Conservation (phyloP, 148 eudicot genomes). For the Camellia granthamiana region DNA sequence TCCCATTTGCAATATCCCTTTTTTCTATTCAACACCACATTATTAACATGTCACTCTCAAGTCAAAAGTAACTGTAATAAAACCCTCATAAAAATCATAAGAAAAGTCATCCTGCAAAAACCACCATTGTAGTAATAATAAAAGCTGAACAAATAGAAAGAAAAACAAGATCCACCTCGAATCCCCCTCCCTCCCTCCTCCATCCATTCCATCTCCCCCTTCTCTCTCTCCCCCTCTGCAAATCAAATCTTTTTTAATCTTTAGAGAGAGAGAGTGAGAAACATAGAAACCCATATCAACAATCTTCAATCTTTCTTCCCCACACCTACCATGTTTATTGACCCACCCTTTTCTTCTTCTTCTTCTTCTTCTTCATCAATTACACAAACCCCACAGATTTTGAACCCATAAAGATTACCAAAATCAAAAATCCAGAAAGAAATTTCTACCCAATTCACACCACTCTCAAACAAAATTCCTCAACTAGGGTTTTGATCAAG, state of each 20-base stretch:
- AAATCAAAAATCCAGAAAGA: background rate
- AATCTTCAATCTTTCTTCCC: background rate
- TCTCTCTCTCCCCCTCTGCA: background rate
- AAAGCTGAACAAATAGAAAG: slow-evolving; percentile 25
- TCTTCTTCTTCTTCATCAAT: too few species aligned
- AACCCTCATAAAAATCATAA: slow-evolving; percentile 21
- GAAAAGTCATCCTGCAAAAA: slow-evolving; percentile 25
- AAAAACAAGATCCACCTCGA: slow-evolving; percentile 95
- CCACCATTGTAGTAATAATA: slow-evolving; percentile 36
- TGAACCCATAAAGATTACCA: background rate
- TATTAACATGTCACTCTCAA: too few species aligned
- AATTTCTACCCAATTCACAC: background rate
- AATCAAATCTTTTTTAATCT: background rate
- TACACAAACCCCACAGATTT: background rate
- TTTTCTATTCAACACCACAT: too few species aligned
- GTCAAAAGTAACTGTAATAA: background rate
- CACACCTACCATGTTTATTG: background rate
- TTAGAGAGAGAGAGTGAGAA: slow-evolving; percentile 20
- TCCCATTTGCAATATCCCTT: too few species aligned
- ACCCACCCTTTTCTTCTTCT: background rate
- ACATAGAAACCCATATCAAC: background rate
- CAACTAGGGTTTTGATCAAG: slow-evolving; percentile 15
- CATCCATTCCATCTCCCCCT: background rate
- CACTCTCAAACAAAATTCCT: background rate
- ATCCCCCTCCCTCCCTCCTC: slow-evolving; percentile 39